Conservation (phyloP, 306 rosid genomes). For the Begonia loranthoides region DNA sequence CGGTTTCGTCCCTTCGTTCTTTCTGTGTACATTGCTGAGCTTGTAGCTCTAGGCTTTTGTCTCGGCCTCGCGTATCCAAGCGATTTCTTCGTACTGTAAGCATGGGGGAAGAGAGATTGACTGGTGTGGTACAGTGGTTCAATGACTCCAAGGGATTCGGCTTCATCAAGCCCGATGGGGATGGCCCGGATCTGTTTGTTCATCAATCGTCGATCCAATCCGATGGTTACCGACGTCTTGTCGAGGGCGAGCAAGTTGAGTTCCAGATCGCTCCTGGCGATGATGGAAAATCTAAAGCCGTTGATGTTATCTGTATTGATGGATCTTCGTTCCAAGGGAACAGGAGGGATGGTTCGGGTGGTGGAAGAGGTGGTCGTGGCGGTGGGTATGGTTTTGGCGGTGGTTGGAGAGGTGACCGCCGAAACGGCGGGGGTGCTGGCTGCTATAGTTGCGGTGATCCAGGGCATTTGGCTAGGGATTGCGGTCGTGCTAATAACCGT, state of each 20-base stretch:
- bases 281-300: slow-evolving; percentile 59
- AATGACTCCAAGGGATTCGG: slow-evolving; percentile 67
- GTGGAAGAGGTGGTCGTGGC: slow-evolving; percentile 16
- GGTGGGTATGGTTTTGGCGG: slow-evolving; percentile 28
- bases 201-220: slow-evolving; percentile 80
- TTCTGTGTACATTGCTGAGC: slow-evolving; percentile 7
- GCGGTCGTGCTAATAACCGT: slow-evolving; percentile 15
- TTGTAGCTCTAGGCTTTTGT: not conserved
- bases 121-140: slow-evolving; percentile 78
- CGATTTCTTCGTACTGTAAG: not conserved
- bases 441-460: slow-evolving; percentile 57
- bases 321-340: slow-evolving; percentile 32
- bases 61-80: not conserved
- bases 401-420: slow-evolving; percentile 43
- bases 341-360: slow-evolving; percentile 12
- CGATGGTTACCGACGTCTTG: slow-evolving; percentile 63
- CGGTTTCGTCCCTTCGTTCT: not conserved
- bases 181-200: slow-evolving; percentile 65
- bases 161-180: slow-evolving; percentile 73
- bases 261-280: slow-evolving; percentile 43
- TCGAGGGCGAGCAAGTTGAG: slow-evolving; percentile 62
- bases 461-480: slow-evolving; percentile 68
- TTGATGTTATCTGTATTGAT: slow-evolving; percentile 56
- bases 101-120: slow-evolving; percentile 65
- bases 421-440: slow-evolving; percentile 37